Base-by-base conservation (phyloP, 805 yeast genomes). In the Yarrowia keelungensis region DNA sequence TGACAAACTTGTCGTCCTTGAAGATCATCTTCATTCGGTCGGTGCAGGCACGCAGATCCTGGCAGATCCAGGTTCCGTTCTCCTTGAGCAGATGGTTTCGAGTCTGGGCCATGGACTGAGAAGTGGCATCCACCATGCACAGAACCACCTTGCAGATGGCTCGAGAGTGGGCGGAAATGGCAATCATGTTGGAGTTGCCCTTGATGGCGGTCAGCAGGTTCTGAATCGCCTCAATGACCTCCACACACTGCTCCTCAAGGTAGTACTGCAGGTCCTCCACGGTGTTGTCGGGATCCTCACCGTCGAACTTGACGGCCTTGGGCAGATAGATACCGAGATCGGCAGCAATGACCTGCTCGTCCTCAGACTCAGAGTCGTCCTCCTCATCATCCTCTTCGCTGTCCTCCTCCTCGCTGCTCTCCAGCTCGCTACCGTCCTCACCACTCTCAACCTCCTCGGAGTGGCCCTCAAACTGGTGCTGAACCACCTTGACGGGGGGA, bases 181-280 rank as follows among this genome's bases (percentile, higher is more conserved):
- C 89, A 2, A 91, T 92, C 71, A 88, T 86, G 0, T 91, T 89
- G 1, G 91, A 87, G 74, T 89, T 87, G 19, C 73, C 75, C 69
- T 75, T 73, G 69, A 79, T 77, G n/a, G 79, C 80, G n/a, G 77
- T 73, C 70, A 94, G 82, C 71, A 94, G 82, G 19, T 90, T 85
- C 76, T 93, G 97, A 73, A 93, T 93, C 0, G 97, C 91, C 14
- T 92, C 86, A 59, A 94, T 93, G 1, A 94, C 97, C 74, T 90
- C 90, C 16, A 91, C 93, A 0, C 98, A 93, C 79, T 93, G 97
- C 78, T 92, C 97, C 77, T 94, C 98, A 74, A 94, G 82, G 76
- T 92, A 94, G 38, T 88, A 82, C 74, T 93, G 85, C 70, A 94
- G 86, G 74, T 92, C 96, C 8, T 91, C 87, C 71, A 93, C 83